Conservation (phyloP, 2,329 filamentous ascomycete species). For the Rhinocladiella similis region DNA sequence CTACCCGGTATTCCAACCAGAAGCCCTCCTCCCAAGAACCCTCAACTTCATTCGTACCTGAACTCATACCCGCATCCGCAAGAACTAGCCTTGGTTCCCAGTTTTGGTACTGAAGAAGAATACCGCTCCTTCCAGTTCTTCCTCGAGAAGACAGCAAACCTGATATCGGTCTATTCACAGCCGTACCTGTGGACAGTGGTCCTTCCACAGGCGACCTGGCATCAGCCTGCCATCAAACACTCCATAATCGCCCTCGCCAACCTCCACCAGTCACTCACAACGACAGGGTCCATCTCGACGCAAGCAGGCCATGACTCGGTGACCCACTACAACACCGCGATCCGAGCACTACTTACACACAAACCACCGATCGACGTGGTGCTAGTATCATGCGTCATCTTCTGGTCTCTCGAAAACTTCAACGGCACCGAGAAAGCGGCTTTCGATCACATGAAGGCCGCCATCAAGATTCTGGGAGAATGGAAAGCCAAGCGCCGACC, state of each 20-base stretch:
- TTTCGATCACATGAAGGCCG: conserved; percentile 21
- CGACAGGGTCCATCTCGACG: not conserved
- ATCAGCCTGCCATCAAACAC: conserved; percentile 24
- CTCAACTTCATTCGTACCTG: conserved; percentile 9
- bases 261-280: conserved; percentile 18
- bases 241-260: conserved; percentile 21
- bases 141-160: conserved; percentile 17
- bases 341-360: conserved; percentile 12
- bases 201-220: conserved; percentile 22
- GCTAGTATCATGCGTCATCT: conserved; percentile 18
- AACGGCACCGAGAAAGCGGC: conserved; percentile 14
- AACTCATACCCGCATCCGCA: conserved; percentile 10
- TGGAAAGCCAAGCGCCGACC: conserved; percentile 16
- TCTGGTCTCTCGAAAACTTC: conserved; percentile 22
- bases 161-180: conserved; percentile 22
- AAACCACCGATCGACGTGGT: conserved; percentile 21
- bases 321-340: conserved; percentile 21
- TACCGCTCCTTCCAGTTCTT: conserved; percentile 21
- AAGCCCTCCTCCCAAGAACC: not conserved
- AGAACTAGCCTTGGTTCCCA: conserved; percentile 12
- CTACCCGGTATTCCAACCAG: not conserved
- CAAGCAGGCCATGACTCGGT: conserved; percentile 14
- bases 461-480: conserved; percentile 23
- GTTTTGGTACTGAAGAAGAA: conserved; percentile 19
- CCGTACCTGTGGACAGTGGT: conserved; percentile 21